Evolutionary conservation across 257 asterid species (phyloP).

Genomic region (Petunia secreta): DNA sequence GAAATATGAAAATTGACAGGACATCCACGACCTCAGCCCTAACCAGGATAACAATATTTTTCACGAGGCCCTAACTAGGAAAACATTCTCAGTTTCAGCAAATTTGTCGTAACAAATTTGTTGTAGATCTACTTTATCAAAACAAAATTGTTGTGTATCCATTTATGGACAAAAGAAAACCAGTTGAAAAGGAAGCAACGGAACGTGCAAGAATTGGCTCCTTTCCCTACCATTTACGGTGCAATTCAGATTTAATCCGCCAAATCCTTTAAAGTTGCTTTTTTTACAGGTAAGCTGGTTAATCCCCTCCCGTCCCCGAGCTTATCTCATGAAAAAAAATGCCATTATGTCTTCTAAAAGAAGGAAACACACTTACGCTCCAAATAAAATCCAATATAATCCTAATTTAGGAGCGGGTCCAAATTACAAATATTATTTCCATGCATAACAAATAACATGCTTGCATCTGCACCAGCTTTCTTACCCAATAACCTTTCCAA

Average conservation of each 20-base stretch:
- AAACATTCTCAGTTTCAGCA: background rate
- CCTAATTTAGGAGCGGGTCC: no score
- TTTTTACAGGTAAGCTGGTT: background rate
- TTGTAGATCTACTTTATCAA: background rate
- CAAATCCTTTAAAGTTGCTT: background rate
- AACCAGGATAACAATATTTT: background rate
- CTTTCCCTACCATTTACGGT: background rate
- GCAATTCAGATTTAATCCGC: slow-evolving; percentile 3
- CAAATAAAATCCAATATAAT: no score
- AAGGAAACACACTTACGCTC: background rate
- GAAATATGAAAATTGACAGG: background rate
- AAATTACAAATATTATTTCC: no score
- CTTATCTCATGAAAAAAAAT: no score
- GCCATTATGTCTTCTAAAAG: background rate
- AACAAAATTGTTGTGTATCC: background rate
- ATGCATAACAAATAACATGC: background rate
- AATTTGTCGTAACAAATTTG: background rate
- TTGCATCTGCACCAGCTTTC: background rate
- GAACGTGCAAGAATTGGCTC: background rate
- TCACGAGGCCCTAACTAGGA: no score
- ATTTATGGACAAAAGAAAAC: background rate
- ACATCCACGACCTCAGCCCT: background rate
- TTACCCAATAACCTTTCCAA: background rate
- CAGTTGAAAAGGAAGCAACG: background rate
- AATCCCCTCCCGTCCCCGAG: background rate